A percentile compares a stretch with the other conserved stretches of the same genome.
Conservation (phyloP, 768 basidiomycete genomes). For the Pleurotus eryngii region DNA sequence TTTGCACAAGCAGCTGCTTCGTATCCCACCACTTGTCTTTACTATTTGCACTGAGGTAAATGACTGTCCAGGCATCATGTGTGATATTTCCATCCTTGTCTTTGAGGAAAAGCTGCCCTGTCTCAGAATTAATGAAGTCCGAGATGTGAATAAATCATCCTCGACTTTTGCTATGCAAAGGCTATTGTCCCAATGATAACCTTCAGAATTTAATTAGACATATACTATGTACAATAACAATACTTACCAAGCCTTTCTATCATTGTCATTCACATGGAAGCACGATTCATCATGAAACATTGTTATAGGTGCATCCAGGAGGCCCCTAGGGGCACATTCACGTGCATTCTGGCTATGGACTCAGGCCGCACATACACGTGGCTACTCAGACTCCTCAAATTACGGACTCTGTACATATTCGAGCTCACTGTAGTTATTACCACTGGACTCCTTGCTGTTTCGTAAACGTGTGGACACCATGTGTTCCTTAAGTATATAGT, state of each 20-base stretch:
- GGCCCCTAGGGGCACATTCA: too few relatives aligned
- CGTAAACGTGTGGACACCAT: too few relatives aligned
- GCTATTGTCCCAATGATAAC: slow-evolving; percentile 19
- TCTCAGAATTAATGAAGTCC: slow-evolving; percentile 33
- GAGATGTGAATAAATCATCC: slow-evolving; percentile 37
- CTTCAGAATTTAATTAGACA: neutral
- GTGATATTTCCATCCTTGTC: slow-evolving; percentile 21
- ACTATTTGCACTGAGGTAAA: slow-evolving; percentile 31
- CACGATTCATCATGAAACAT: slow-evolving; percentile 29
- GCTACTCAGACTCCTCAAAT: too few relatives aligned
- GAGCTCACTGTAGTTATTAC: too few relatives aligned
- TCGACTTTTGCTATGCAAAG: slow-evolving; percentile 27
- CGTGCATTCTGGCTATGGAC: too few relatives aligned
- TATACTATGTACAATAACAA: neutral
- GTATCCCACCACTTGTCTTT: slow-evolving; percentile 36
- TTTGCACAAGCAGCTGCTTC: slow-evolving; percentile 29
- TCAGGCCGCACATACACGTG: too few relatives aligned
- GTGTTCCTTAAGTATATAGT: too few relatives aligned
- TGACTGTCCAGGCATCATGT: slow-evolving; percentile 30
- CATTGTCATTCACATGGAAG: slow-evolving; percentile 23
- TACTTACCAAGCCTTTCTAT: neutral
- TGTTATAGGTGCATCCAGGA: too few relatives aligned
- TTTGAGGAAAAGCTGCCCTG: slow-evolving; percentile 25
- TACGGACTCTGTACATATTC: too few relatives aligned
- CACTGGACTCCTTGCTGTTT: too few relatives aligned